Base-by-base conservation (phyloP, 495 filamentous ascomycete species). In the Xylaria flabelliformis region DNA sequence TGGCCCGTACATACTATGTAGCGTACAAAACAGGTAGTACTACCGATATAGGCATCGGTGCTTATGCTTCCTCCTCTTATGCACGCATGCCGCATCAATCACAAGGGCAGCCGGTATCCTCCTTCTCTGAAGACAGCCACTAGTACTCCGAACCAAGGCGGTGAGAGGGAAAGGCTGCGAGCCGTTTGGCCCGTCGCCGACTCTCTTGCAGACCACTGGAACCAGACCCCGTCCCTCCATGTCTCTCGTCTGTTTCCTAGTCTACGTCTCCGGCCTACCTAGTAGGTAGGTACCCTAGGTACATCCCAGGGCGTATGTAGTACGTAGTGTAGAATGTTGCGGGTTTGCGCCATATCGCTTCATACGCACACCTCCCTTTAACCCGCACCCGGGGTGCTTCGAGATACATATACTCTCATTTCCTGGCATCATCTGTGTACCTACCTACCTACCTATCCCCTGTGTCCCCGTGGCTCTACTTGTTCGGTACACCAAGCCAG, bases 31-130 rank as follows among this genome's bases (percentile, higher is more conserved):
- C 53, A 69, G 61, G 61, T 56, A 71, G 61, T 65, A 8, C 67
- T 56, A 56, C 69, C 69, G 61, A 62, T 65, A 65, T 29, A 63
- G 61, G 36, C 48, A 58, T 71, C 69, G 69, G 69, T 71, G 70
- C 63, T 72, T 67, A 72, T 72, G 69, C 62, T 44, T 66, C 69
- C 69, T 66, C 36, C 69, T 71, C 46, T 64, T 50, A 69, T 64
- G 59, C 69, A 71, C 66, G 70, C 70, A 72, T 65, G 59, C 46
- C 46, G 63, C 62, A 67, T 56, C 70, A 56, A 58, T 67, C 63
- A 67, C 70, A 66, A 72, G 70, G 59, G 46, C 69, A n/a, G 59
- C 62, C 63, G 50, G 65, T 59, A 59, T 72, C 41, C 63, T 41
- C 41, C 29, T 56, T 69, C 53, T 61, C 17, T 32, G 53, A 69